Evolutionary conservation across 2,329 filamentous ascomycete genomes (phyloP).

Genomic region (Verruconis gallopava): DNA sequence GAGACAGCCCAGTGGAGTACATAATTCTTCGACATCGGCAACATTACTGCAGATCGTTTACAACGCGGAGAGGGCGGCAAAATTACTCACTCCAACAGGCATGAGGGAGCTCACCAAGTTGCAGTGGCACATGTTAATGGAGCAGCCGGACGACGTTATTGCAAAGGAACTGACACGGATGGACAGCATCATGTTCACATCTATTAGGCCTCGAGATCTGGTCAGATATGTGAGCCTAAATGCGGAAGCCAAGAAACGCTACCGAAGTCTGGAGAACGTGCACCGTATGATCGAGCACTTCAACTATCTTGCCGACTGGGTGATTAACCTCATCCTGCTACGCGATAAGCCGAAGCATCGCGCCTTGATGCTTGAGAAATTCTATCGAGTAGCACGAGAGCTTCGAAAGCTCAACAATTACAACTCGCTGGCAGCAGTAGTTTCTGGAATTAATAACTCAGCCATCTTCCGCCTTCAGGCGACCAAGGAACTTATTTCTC

Average conservation of each 20-base stretch:
- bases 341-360: constrained; percentile 94
- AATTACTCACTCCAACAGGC: constrained; percentile 55
- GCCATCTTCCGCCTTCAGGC: constrained; percentile 72
- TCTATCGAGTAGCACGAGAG: constrained; percentile 78
- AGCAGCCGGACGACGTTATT: constrained; percentile 68
- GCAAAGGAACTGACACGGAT: constrained; percentile 88
- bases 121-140: constrained; percentile 85
- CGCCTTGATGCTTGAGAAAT: constrained; percentile 82
- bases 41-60: constrained; percentile 55
- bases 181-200: constrained; percentile 97
- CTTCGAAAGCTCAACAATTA: constrained; percentile 91
- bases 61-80: constrained; percentile 67
- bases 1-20: not conserved
- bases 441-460: constrained; percentile 83
- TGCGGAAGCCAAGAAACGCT: constrained; percentile 56
- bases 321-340: constrained; percentile 50
- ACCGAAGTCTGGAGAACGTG: constrained; percentile 68
- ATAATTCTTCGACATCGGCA: constrained; percentile 21
- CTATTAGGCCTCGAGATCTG: constrained; percentile 83
- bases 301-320: constrained; percentile 45
- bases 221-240: constrained; percentile 80
- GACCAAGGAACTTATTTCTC: constrained; percentile 63
- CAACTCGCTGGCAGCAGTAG: constrained; percentile 84
- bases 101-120: constrained; percentile 64
- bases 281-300: constrained; percentile 86